phyloP scores from a whole-genome alignment of 352 stramenopile genomes.

The Pythium apleroticum region DNA sequence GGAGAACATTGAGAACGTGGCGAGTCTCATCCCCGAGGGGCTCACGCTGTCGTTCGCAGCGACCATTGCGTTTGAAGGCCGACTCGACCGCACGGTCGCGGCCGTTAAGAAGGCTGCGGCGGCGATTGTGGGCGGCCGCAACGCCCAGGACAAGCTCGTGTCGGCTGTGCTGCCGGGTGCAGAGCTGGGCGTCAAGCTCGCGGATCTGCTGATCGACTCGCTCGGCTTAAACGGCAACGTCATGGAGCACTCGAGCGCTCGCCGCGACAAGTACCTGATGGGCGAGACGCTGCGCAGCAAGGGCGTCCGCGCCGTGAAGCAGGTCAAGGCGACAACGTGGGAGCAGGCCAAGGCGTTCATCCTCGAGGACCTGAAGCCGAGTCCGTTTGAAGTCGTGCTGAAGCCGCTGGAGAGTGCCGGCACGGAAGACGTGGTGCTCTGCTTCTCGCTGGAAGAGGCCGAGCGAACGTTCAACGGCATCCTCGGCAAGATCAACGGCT shows the following conservation, averaged over 20 bases:
- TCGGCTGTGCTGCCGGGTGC: slow-evolving; percentile 89
- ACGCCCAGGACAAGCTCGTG: slow-evolving; percentile 46
- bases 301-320: slow-evolving; percentile 89
- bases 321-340: slow-evolving; percentile 85
- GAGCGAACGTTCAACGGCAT: slow-evolving; percentile 83
- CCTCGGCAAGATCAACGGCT: slow-evolving; percentile 83
- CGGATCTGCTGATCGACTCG: slow-evolving; percentile 85
- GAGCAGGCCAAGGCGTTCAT: slow-evolving; percentile 75
- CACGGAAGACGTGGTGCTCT: slow-evolving; percentile 82
- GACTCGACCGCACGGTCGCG: slow-evolving; percentile 43
- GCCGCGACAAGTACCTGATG: slow-evolving; percentile 87
- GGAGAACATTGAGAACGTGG: slow-evolving; percentile 81
- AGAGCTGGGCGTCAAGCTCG: slow-evolving; percentile 92
- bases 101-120: slow-evolving; percentile 48
- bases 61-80: slow-evolving; percentile 68
- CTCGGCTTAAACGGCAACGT: slow-evolving; percentile 87
- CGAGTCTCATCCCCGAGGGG: slow-evolving; percentile 74
- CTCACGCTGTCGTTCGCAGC: slow-evolving; percentile 76
- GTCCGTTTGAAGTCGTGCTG: slow-evolving; percentile 85
- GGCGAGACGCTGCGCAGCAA: slow-evolving; percentile 75
- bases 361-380: slow-evolving; percentile 52
- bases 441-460: slow-evolving; percentile 70
- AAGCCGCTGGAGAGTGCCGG: slow-evolving; percentile 87
- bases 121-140: slow-evolving; percentile 22
- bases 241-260: slow-evolving; percentile 63